phyloP scores from a whole-genome alignment of 2,329 filamentous ascomycete species.

The Leptographium procerum region DNA sequence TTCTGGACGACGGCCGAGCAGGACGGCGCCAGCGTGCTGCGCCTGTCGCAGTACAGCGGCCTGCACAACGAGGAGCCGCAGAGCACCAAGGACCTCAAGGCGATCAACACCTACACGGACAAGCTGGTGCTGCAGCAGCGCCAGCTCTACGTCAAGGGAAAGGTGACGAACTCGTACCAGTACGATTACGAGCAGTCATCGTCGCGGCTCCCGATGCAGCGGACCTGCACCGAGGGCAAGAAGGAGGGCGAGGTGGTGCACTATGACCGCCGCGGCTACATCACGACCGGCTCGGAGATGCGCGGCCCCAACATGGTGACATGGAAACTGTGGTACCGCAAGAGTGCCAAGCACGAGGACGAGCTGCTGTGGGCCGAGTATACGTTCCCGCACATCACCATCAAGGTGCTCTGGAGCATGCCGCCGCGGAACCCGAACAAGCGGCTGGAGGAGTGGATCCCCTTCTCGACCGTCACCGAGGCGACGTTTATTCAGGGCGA shows the following conservation, averaged over 20 bases:
- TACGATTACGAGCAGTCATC: conserved; percentile 21
- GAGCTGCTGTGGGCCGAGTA: conserved; percentile 45
- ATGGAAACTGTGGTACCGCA: conserved; percentile 44
- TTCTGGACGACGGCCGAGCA: conserved; percentile 7
- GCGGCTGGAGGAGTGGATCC: conserved; percentile 42
- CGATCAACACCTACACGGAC: conserved; percentile 34
- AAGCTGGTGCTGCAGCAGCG: conserved; percentile 28
- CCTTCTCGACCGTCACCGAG: conserved; percentile 40
- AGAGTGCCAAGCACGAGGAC: conserved; percentile 39
- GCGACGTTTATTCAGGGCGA: conserved; percentile 41
- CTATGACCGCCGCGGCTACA: conserved; percentile 40
- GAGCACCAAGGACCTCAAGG: conserved; percentile 26
- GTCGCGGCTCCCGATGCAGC: conserved; percentile 28
- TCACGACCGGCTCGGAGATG: conserved; percentile 41
- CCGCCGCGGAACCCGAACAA: conserved; percentile 36
- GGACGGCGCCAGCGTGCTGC: conserved; percentile 1
- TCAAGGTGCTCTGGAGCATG: conserved; percentile 42
- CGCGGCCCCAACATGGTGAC: conserved; percentile 38
- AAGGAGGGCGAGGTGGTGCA: conserved; percentile 33
- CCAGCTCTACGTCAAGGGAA: conserved; percentile 16
- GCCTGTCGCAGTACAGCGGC: conserved; percentile 12
- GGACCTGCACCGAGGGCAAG: conserved; percentile 33
- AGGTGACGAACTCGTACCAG: not conserved
- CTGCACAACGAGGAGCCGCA: conserved; percentile 31
- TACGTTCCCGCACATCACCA: conserved; percentile 38